phyloP scores from a whole-genome alignment of 2,329 filamentous ascomycete genomes.

The Esteya vermicola region DNA sequence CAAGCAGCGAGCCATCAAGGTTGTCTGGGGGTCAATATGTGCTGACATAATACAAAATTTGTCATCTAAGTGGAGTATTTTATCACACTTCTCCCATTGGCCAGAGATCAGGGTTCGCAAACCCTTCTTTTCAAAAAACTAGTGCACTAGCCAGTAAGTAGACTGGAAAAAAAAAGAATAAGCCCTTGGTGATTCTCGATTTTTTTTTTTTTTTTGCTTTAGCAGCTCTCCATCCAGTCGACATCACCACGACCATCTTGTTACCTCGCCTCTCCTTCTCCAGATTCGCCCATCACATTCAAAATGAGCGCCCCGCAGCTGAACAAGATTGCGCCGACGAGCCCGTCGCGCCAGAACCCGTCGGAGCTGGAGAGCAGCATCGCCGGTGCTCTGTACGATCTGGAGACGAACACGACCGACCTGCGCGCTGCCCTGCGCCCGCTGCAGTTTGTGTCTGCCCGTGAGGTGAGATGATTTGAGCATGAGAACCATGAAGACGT shows the following conservation, averaged over 20 bases:
- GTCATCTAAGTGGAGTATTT: neutral
- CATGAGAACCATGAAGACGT: conserved; percentile 1
- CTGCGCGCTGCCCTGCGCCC: conserved; percentile 92
- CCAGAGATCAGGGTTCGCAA: neutral
- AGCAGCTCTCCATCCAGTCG: neutral
- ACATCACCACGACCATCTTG: neutral
- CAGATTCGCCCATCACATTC: conserved; percentile 1
- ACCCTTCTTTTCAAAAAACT: neutral
- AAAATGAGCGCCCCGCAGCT: conserved; percentile 51
- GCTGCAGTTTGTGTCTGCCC: conserved; percentile 96
- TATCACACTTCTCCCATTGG: neutral
- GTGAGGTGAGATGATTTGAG: conserved; percentile 69
- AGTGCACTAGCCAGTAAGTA: neutral
- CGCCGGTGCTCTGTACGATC: conserved; percentile 92
- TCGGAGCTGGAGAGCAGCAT: conserved; percentile 97
- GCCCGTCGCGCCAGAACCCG: conserved; percentile 87
- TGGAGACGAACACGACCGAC: conserved; percentile 98
- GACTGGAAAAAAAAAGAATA: neutral
- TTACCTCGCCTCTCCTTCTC: neutral
- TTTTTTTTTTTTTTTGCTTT: neutral
- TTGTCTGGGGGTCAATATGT: no score
- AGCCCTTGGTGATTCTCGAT: neutral
- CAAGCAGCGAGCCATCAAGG: no score
- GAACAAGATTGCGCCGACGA: conserved; percentile 98
- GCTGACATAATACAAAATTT: neutral